Evolutionary conservation across 768 basidiomycete genomes (phyloP).

Genomic region (Suillus luteus): DNA sequence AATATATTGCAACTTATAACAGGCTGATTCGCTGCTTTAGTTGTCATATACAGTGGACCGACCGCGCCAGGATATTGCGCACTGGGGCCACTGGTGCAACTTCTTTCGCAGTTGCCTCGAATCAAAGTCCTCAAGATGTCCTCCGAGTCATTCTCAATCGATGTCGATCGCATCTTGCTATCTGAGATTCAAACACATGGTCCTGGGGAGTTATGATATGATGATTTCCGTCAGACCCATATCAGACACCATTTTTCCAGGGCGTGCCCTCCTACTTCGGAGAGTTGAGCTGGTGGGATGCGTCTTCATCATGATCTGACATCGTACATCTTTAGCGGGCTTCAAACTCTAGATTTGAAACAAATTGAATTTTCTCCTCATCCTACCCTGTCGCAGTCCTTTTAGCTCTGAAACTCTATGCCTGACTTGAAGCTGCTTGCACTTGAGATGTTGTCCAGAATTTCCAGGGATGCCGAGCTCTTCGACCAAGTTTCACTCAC

Average conservation of each 20-base stretch:
- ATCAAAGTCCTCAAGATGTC: conserved; percentile 36
- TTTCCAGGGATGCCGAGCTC: not conserved
- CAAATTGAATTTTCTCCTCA: conserved; percentile 26
- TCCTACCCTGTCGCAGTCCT: conserved; percentile 35
- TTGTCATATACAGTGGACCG: conserved; percentile 32
- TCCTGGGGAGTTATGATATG: conserved; percentile 21
- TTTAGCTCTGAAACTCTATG: conserved; percentile 35
- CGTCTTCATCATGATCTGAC: conserved; percentile 34
- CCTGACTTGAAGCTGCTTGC: conserved; percentile 35
- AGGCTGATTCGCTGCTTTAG: conserved; percentile 20
- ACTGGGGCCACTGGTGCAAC: conserved; percentile 28
- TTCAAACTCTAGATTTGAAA: conserved; percentile 39
- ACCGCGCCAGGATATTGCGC: conserved; percentile 23
- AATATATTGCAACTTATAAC: too few relatives aligned
- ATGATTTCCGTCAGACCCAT: conserved; percentile 24
- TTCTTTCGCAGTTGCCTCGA: conserved; percentile 36
- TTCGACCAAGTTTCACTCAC: not conserved
- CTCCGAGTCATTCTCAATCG: conserved; percentile 14
- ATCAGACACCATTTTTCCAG: conserved; percentile 32
- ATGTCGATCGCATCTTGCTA: conserved; percentile 23
- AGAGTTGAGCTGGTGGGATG: conserved; percentile 18
- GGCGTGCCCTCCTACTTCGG: conserved; percentile 34
- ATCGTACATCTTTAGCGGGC: conserved; percentile 35
- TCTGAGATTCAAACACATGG: conserved; percentile 26
- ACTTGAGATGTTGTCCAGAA: conserved; percentile 27